Percentiles rank a stretch among this genome's conserved stretches.
Evolutionary conservation across 75 land plant species (phyloP).

Genomic region (Selaginella moellendorffii): DNA sequence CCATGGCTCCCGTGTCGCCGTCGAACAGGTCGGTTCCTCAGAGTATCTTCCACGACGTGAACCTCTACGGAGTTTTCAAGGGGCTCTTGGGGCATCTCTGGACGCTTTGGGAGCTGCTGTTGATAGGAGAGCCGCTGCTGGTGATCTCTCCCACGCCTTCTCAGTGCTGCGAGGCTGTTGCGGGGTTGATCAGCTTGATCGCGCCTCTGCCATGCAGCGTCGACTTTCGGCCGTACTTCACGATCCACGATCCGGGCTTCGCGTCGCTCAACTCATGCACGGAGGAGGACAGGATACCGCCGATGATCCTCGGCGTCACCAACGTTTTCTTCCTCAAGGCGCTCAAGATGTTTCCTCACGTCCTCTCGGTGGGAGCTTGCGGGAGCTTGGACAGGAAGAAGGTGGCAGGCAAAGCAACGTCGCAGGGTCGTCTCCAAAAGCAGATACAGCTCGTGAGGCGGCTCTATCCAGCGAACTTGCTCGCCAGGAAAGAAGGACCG

Average conservation of each 20-base stretch:
- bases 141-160: constrained; percentile 91
- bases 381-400: too few species aligned
- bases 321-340: constrained; percentile 93
- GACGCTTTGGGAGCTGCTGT: constrained; percentile 87
- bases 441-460: constrained; percentile 34
- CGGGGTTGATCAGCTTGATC: constrained; percentile 69
- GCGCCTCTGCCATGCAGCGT: constrained; percentile 77
- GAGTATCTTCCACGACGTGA: constrained; percentile 85
- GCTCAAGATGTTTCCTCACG: constrained; percentile 59
- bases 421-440: too few species aligned
- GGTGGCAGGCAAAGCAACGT: too few species aligned
- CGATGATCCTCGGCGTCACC: constrained; percentile 90
- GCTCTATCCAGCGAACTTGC: constrained; percentile 42
- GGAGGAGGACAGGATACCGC: constrained; percentile 59
- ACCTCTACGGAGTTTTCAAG: constrained; percentile 69
- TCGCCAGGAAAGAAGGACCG: constrained; percentile 83
- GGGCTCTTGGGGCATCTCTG: constrained; percentile 82
- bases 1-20: constrained; percentile 62
- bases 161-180: constrained; percentile 91
- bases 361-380: constrained; percentile 81
- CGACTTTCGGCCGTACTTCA: constrained; percentile 96
- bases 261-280: constrained; percentile 50
- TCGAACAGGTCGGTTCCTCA: constrained; percentile 70
- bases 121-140: constrained; percentile 82
- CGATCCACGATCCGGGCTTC: constrained; percentile 94